A percentile compares a stretch with the other conserved stretches of the same genome.
These are phyloP conservation scores for Globisporangium perplexum DNA, from an alignment of 352 stramenopile species.

Conservation along the genomic window DNA sequence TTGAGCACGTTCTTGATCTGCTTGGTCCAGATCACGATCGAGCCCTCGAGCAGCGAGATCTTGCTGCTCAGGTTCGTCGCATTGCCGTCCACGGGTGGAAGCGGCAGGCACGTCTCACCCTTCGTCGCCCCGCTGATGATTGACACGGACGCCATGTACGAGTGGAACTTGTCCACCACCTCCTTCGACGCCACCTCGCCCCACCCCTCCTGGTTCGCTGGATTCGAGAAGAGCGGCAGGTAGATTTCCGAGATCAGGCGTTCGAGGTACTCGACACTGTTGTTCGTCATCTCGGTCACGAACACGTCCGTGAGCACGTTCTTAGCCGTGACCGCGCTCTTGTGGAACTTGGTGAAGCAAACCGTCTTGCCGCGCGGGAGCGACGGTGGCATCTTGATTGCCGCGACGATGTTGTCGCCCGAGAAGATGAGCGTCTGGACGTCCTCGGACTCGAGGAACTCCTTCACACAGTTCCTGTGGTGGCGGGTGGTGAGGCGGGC, in stretches of 20 bases:
- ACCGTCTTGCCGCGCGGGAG: constrained; percentile 88
- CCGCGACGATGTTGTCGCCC: constrained; percentile 79
- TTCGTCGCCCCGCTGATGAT: constrained; percentile 97
- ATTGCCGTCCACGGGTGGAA: constrained; percentile 89
- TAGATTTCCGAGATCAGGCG: constrained; percentile 93
- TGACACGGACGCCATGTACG: constrained; percentile 93
- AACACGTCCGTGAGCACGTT: constrained; percentile 88
- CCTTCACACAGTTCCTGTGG: constrained; percentile 70
- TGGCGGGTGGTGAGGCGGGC: background rate
- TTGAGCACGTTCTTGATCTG: constrained; percentile 99
- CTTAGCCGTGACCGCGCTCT: constrained; percentile 64
- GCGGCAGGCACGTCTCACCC: constrained; percentile 94
- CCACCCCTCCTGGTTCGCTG: constrained; percentile 93
- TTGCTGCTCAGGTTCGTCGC: constrained; percentile 84
- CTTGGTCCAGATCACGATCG: constrained; percentile 99
- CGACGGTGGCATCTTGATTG: constrained; percentile 83
- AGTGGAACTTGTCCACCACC: constrained; percentile 96
- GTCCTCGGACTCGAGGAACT: constrained; percentile 87
- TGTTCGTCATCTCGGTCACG: constrained; percentile 82
- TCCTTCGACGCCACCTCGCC: constrained; percentile 95
- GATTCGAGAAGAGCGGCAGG: constrained; percentile 94
- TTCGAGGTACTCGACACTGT: constrained; percentile 94
- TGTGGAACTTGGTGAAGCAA: constrained; percentile 90
- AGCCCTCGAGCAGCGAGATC: constrained; percentile 96
- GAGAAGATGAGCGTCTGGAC: constrained; percentile 87